Conservation (phyloP, 805 yeast species). For the Teunomyces stri region DNA sequence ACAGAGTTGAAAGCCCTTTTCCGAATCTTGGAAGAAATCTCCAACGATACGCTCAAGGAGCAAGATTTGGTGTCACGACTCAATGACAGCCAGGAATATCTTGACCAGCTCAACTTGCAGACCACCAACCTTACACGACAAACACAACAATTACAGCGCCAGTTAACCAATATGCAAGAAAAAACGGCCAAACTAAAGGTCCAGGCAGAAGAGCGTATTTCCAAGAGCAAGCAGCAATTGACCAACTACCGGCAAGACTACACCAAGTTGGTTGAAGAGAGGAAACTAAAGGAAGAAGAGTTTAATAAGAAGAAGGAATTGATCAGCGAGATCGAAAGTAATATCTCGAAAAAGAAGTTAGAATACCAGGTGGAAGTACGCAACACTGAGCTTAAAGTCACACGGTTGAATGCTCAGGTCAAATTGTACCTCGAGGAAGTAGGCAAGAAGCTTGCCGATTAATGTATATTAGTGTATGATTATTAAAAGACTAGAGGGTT, state of each 20-base stretch:
- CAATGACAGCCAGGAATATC: constrained; percentile 37
- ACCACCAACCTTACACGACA: constrained; percentile 42
- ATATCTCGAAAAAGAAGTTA: constrained; percentile 34
- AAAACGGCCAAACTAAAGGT: constrained; percentile 43
- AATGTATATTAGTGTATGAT: constrained; percentile 13
- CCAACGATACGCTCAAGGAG: constrained; percentile 44
- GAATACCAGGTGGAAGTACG: constrained; percentile 53
- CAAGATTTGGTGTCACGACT: constrained; percentile 39
- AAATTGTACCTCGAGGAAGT: constrained; percentile 52
- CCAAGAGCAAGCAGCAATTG: constrained; percentile 40
- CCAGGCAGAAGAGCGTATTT: constrained; percentile 46
- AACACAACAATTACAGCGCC: constrained; percentile 47
- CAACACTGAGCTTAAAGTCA: constrained; percentile 52
- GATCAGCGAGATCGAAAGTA: constrained; percentile 44
- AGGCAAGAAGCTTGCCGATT: constrained; percentile 30
- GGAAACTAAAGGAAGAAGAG: constrained; percentile 48
- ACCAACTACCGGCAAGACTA: constrained; percentile 45
- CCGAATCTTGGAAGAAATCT: constrained; percentile 50
- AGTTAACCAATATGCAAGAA: constrained; percentile 48
- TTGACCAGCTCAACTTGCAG: constrained; percentile 36
- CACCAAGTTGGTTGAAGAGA: constrained; percentile 46
- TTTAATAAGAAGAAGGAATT: constrained; percentile 47
- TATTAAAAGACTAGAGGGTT: neutral
- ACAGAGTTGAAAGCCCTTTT: constrained; percentile 43
- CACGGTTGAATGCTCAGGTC: constrained; percentile 54